These are phyloP conservation scores for Cicer judaicum DNA, from an alignment of 306 rosid genomes.

Conservation along the genomic window DNA sequence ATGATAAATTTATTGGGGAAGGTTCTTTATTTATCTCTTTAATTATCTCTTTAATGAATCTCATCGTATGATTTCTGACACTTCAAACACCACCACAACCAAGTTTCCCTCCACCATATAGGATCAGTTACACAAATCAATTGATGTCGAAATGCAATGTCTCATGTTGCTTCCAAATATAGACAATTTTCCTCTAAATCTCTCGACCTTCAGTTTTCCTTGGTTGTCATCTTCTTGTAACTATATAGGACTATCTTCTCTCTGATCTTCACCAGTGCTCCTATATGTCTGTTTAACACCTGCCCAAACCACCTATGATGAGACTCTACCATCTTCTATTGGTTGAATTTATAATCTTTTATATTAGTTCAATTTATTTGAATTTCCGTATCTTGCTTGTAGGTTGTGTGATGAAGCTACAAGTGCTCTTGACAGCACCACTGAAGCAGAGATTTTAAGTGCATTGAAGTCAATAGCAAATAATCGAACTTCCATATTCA, in stretches of 20 bases:
- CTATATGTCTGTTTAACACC: neutral
- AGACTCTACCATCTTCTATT: neutral
- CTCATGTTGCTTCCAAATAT: neutral
- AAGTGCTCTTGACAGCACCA: conserved; percentile 98
- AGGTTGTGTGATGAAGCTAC: conserved; percentile 99
- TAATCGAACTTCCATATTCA: conserved; percentile 88
- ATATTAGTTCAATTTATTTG: conserved; percentile 6
- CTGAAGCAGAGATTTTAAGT: conserved; percentile 90
- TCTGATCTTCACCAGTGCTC: neutral
- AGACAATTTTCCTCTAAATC: neutral
- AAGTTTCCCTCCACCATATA: neutral
- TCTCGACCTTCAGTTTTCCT: neutral
- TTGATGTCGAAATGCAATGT: neutral
- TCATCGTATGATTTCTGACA: neutral
- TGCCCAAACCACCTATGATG: neutral
- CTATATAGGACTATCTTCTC: neutral
- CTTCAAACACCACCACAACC: neutral
- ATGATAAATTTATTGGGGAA: neutral
- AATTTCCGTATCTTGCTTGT: conserved; percentile 32
- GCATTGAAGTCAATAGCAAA: conserved; percentile 78
- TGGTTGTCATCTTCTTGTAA: neutral
- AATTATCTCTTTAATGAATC: no score
- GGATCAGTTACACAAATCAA: neutral
- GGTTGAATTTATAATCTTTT: conserved; percentile 17
- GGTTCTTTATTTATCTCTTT: no score